Evolutionary conservation across 371 early-diverging fungal genomes (phyloP).

Genomic region (Mortierella sp.): DNA sequence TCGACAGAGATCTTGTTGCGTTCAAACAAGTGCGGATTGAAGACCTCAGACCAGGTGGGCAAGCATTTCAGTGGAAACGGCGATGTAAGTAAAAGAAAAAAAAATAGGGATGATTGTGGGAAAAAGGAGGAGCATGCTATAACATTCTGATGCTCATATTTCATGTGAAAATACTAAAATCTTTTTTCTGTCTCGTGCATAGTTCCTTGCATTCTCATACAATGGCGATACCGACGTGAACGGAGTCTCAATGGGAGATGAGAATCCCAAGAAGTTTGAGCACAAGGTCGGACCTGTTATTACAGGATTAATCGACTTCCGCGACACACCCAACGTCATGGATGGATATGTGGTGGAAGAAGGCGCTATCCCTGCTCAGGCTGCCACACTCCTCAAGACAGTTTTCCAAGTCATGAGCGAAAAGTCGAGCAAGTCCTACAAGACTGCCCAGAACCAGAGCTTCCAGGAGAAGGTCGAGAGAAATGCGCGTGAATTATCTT

Average conservation of each 20-base stretch:
- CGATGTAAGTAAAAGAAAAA: slow-evolving; percentile 48
- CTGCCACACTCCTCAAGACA: slow-evolving; percentile 25
- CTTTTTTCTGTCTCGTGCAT: slow-evolving; percentile 2
- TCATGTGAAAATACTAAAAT: slow-evolving; percentile 10
- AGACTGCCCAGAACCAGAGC: slow-evolving; percentile 26
- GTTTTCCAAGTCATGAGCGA: slow-evolving; percentile 45
- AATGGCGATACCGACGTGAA: slow-evolving; percentile 52
- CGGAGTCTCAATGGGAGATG: slow-evolving; percentile 52
- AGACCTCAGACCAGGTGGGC: slow-evolving; percentile 47
- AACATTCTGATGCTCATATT: background rate
- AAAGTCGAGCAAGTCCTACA: slow-evolving; percentile 29
- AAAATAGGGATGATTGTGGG: background rate
- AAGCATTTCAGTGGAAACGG: slow-evolving; percentile 60
- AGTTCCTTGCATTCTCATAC: slow-evolving; percentile 54
- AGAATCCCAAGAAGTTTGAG: slow-evolving; percentile 35
- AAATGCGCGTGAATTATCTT: slow-evolving; percentile 41
- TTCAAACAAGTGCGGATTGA: slow-evolving; percentile 46
- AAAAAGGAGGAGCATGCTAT: background rate
- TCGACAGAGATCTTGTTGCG: slow-evolving; percentile 55
- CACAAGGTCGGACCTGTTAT: slow-evolving; percentile 58
- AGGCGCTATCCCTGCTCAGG: slow-evolving; percentile 55
- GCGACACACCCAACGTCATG: slow-evolving; percentile 51
- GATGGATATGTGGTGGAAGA: slow-evolving; percentile 61
- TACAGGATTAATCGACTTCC: slow-evolving; percentile 59
- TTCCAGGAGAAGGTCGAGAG: slow-evolving; percentile 40